phyloP scores from a whole-genome alignment of 2,329 filamentous ascomycete species.

The Aspergillus tamarii region DNA sequence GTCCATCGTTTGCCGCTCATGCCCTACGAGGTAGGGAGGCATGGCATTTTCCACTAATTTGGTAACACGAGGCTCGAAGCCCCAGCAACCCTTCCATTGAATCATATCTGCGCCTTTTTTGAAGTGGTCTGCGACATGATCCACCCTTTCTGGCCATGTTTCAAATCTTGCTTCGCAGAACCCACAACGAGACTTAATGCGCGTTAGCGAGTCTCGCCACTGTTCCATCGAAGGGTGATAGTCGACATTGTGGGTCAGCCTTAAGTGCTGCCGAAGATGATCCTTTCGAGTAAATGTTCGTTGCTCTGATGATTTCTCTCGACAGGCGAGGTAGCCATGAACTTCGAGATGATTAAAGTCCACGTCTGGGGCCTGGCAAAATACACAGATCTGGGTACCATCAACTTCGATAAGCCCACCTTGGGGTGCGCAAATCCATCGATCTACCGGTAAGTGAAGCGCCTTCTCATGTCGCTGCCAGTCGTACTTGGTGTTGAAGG shows the following conservation, averaged over 20 bases:
- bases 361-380: neutral
- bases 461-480: slow-evolving; percentile 53
- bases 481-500: slow-evolving; percentile 50
- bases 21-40: slow-evolving; percentile 38
- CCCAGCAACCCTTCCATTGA: slow-evolving; percentile 41
- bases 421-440: slow-evolving; percentile 56
- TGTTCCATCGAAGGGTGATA: slow-evolving; percentile 55
- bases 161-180: slow-evolving; percentile 9
- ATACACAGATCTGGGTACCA: slow-evolving; percentile 17
- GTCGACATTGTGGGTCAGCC: slow-evolving; percentile 58
- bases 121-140: slow-evolving; percentile 43
- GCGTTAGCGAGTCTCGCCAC: slow-evolving; percentile 56
- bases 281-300: slow-evolving; percentile 64
- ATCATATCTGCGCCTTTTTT: slow-evolving; percentile 38
- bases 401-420: slow-evolving; percentile 36
- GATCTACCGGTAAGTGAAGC: slow-evolving; percentile 54
- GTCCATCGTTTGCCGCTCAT: slow-evolving; percentile 24
- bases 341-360: slow-evolving; percentile 55
- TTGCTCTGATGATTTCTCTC: slow-evolving; percentile 58
- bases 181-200: slow-evolving; percentile 49
- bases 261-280: slow-evolving; percentile 59
- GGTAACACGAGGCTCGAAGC: slow-evolving; percentile 39
- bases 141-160: slow-evolving; percentile 22
- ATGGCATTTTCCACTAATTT: slow-evolving; percentile 39
- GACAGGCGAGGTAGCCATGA: slow-evolving; percentile 59